phyloP scores from a whole-genome alignment of 805 yeast genomes.

The Tetrapisispora namnaoensis region DNA sequence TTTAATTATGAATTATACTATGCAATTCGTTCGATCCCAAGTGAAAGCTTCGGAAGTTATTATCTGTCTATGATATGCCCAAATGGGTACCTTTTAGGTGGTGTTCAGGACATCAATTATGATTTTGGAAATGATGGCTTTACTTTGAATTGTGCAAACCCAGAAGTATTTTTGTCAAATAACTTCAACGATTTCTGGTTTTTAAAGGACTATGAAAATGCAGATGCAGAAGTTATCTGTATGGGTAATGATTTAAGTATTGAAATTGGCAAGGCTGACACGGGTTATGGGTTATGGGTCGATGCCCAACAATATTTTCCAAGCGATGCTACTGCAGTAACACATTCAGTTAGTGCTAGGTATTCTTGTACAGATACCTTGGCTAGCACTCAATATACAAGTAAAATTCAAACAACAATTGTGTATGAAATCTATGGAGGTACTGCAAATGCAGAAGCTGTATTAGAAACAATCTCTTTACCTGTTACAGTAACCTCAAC shows the following conservation, averaged over 20 bases:
- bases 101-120: conserved; percentile 20
- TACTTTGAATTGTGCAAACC: conserved; percentile 29
- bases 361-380: conserved; percentile 24
- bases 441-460: conserved; percentile 5
- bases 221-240: conserved; percentile 17
- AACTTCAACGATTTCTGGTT: conserved; percentile 30
- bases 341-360: conserved; percentile 13
- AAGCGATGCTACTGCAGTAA: conserved; percentile 13
- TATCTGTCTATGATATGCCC: conserved; percentile 29
- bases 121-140: conserved; percentile 27
- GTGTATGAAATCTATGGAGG: conserved; percentile 12
- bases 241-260: conserved; percentile 14
- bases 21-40: conserved; percentile 27
- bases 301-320: conserved; percentile 27
- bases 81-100: conserved; percentile 22
- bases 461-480: background rate
- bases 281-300: conserved; percentile 25
- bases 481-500: conserved; percentile 1
- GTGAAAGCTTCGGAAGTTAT: conserved; percentile 26
- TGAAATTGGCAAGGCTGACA: conserved; percentile 13
- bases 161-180: conserved; percentile 17
- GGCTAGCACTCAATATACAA: conserved; percentile 15
- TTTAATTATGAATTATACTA: conserved; percentile 13
- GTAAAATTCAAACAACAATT: conserved; percentile 7
- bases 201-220: conserved; percentile 16